These are phyloP conservation scores for Alloteropsis angusta DNA, from an alignment of 202 grass and related monocot genomes.

Conservation along the genomic window DNA sequence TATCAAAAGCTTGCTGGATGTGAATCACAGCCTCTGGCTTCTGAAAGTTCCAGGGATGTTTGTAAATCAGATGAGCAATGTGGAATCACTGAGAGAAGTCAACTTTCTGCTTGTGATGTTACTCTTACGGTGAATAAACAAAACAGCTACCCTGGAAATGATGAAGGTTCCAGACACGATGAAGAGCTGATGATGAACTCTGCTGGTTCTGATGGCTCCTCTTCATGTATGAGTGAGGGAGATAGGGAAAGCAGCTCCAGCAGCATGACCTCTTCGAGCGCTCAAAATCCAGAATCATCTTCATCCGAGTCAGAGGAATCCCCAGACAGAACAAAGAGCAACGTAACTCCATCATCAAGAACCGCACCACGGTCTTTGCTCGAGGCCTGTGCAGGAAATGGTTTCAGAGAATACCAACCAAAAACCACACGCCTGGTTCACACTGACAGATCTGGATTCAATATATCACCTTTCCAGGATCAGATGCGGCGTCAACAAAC, in stretches of 20 bases:
- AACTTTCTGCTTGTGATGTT: conserved; percentile 23
- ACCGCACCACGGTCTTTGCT: conserved; percentile 42
- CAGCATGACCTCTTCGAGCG: conserved; percentile 61
- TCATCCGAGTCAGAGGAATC: conserved; percentile 89
- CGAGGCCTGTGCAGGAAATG: conserved; percentile 41
- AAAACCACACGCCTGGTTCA: conserved; percentile 21
- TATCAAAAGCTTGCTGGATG: conserved; percentile 10
- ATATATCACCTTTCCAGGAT: conserved; percentile 21
- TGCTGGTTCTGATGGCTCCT: conserved; percentile 55
- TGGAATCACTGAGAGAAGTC: conserved; percentile 9
- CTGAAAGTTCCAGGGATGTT: conserved; percentile 29
- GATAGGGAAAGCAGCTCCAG: conserved; percentile 59
- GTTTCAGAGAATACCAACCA: conserved; percentile 45
- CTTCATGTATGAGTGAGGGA: conserved; percentile 67
- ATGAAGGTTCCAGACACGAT: conserved; percentile 25
- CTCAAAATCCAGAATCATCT: conserved; percentile 63
- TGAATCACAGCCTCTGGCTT: conserved; percentile 23
- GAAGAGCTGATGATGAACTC: conserved; percentile 34
- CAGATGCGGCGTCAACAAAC: conserved; percentile 31
- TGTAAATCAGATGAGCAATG: conserved; percentile 10
- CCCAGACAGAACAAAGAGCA: conserved; percentile 38
- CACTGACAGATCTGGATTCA: conserved; percentile 30
- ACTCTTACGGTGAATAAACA: conserved; percentile 18
- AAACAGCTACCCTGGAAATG: conserved; percentile 22
- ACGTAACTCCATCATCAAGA: conserved; percentile 29